Conservation (phyloP, 495 filamentous ascomycete genomes). For the Neohortaea acidophila region DNA sequence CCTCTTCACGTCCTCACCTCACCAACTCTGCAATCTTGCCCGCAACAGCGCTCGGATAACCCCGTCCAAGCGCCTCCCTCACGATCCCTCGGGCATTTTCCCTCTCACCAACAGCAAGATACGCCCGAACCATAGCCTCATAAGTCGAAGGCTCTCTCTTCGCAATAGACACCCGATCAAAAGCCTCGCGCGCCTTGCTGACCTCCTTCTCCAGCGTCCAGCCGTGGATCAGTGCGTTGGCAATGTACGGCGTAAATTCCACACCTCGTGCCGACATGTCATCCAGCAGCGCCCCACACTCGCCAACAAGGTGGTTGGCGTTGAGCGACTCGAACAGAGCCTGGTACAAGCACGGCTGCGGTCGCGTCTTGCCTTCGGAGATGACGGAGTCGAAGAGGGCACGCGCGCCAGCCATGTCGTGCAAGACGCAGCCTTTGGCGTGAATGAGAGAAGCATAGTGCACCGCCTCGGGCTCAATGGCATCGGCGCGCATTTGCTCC, state of each 20-base stretch:
- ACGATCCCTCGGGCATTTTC: constrained; percentile 60
- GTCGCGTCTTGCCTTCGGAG: constrained; percentile 43
- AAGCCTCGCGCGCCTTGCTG: constrained; percentile 59
- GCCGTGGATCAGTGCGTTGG: constrained; percentile 96
- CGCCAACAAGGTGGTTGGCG: constrained; percentile 69
- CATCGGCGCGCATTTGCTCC: constrained; percentile 56
- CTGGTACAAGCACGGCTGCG: constrained; percentile 82
- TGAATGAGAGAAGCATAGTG: constrained; percentile 94
- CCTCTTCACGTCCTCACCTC: constrained; percentile 25
- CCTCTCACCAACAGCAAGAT: constrained; percentile 66
- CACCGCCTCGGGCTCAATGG: constrained; percentile 69
- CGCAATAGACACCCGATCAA: constrained; percentile 51
- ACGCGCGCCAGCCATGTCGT: constrained; percentile 73
- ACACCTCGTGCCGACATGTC: constrained; percentile 58
- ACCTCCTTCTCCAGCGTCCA: constrained; percentile 83
- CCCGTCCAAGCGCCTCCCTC: constrained; percentile 75
- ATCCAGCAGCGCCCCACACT: constrained; percentile 47
- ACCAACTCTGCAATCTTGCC: constrained; percentile 85
- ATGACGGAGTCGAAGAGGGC: constrained; percentile 68
- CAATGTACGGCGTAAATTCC: constrained; percentile 91
- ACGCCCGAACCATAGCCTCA: constrained; percentile 95
- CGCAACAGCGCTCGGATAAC: constrained; percentile 82
- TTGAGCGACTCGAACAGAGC: constrained; percentile 93
- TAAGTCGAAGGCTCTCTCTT: constrained; percentile 96
- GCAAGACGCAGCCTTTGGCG: constrained; percentile 84